A percentile compares a stretch with the other conserved stretches of the same genome.
phyloP scores from a whole-genome alignment of 805 yeast species.

The Lachancea nothofagi region DNA sequence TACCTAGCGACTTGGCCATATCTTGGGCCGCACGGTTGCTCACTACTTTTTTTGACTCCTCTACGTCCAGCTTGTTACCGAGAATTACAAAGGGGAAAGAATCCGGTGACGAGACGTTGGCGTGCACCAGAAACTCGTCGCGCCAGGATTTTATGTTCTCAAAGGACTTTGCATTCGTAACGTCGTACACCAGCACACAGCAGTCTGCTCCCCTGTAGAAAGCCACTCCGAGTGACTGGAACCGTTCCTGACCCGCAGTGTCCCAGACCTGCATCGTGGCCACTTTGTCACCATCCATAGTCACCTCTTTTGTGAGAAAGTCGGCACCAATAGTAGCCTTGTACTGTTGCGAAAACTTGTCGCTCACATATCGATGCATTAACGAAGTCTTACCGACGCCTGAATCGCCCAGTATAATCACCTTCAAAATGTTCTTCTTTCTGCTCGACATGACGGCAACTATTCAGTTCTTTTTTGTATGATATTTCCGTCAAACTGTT shows the following conservation, averaged over 20 bases:
- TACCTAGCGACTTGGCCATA: slow-evolving; percentile 58
- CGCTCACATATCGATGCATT: slow-evolving; percentile 96
- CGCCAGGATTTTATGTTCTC: slow-evolving; percentile 88
- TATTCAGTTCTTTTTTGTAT: too few species aligned
- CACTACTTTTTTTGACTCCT: slow-evolving; percentile 77
- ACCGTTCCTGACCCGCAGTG: slow-evolving; percentile 97
- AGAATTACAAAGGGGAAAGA: slow-evolving; percentile 92
- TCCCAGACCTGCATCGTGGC: slow-evolving; percentile 83
- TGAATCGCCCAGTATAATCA: slow-evolving; percentile 91
- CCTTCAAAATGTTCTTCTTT: slow-evolving; percentile 74
- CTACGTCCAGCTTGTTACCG: slow-evolving; percentile 93
- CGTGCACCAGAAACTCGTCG: slow-evolving; percentile 91
- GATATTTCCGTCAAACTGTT: too few species aligned
- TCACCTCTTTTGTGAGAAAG: slow-evolving; percentile 84
- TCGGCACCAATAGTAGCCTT: slow-evolving; percentile 98
- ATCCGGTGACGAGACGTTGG: slow-evolving; percentile 88
- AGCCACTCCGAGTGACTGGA: slow-evolving; percentile 94
- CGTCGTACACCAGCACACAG: slow-evolving; percentile 93
- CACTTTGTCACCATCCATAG: slow-evolving; percentile 61
- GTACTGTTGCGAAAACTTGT: slow-evolving; percentile 90
- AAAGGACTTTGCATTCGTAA: slow-evolving; percentile 88
- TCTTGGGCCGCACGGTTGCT: slow-evolving; percentile 55
- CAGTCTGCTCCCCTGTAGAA: slow-evolving; percentile 98
- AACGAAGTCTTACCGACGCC: slow-evolving; percentile 97
- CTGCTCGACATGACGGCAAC: slow-evolving; percentile 37